phyloP scores from a whole-genome alignment of 805 yeast species.

The Saccharomycopsis javanensis region DNA sequence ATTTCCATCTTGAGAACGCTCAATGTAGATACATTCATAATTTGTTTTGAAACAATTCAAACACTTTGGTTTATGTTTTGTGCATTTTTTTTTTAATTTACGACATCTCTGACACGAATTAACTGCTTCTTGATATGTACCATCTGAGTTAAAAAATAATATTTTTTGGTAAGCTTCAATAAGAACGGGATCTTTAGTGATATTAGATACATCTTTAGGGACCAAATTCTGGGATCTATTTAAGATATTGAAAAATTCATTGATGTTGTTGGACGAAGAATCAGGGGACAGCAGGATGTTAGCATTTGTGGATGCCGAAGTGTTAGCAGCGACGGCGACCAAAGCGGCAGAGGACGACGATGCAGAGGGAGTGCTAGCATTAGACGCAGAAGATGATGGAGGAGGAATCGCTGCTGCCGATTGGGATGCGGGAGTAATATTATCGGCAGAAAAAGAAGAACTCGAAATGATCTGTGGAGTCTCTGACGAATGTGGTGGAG shows the following conservation, averaged over 20 bases:
- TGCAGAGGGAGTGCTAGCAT: not conserved
- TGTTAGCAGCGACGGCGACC: not conserved
- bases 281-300: not conserved
- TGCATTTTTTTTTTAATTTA: slow-evolving; percentile 37
- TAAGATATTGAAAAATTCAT: not conserved
- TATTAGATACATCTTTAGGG: slow-evolving; percentile 14
- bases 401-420: not conserved
- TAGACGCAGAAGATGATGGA: not conserved
- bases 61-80: slow-evolving; percentile 41
- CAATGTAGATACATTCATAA: slow-evolving; percentile 24
- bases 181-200: slow-evolving; percentile 12
- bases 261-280: not conserved
- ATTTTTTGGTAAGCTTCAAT: slow-evolving; percentile 12
- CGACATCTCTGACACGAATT: slow-evolving; percentile 26
- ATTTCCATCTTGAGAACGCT: slow-evolving; percentile 17
- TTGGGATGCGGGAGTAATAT: not conserved
- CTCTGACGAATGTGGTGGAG: not conserved
- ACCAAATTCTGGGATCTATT: slow-evolving; percentile 3
- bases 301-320: not conserved
- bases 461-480: not conserved
- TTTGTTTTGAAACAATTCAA: slow-evolving; percentile 39
- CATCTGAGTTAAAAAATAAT: slow-evolving; percentile 8
- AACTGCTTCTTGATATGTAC: slow-evolving; percentile 11
- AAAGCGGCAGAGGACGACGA: not conserved
- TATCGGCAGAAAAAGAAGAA: not conserved